Evolutionary conservation across 2,329 filamentous ascomycete genomes (phyloP).

Genomic region (Hansfordia pulvinata): DNA sequence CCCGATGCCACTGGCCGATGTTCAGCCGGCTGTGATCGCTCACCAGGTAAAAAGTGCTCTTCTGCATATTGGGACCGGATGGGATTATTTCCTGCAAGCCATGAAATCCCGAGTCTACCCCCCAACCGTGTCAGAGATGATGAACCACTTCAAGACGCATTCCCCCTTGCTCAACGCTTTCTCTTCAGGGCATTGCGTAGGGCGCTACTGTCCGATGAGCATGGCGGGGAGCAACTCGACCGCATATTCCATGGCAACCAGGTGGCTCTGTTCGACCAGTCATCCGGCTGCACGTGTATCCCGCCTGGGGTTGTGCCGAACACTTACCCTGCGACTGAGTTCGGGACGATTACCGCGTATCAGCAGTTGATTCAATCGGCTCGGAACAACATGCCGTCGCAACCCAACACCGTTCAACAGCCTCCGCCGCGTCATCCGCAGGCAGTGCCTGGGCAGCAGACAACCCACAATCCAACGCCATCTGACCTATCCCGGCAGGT

Average conservation of each 20-base stretch:
- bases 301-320: background rate
- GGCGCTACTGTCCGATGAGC: constrained; percentile 25
- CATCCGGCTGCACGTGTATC: constrained; percentile 7
- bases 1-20: constrained; percentile 11
- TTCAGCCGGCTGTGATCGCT: constrained; percentile 3
- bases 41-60: constrained; percentile 28
- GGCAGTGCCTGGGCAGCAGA: background rate
- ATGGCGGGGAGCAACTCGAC: constrained; percentile 18
- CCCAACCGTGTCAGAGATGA: constrained; percentile 42
- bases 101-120: constrained; percentile 29
- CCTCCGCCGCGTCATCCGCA: background rate
- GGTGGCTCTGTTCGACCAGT: constrained; percentile 14
- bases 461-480: no score
- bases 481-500: no score
- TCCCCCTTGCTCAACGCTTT: constrained; percentile 39
- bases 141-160: constrained; percentile 27
- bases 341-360: background rate
- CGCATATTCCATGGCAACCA: constrained; percentile 21
- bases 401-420: background rate
- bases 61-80: constrained; percentile 25
- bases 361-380: background rate
- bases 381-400: background rate
- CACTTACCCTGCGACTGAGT: background rate
- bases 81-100: constrained; percentile 20
- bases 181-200: constrained; percentile 37